A percentile compares a stretch with the other conserved stretches of the same genome.
These are phyloP conservation scores for Gossypium thurberi DNA, from an alignment of 345 rosid species.

Conservation along the genomic window DNA sequence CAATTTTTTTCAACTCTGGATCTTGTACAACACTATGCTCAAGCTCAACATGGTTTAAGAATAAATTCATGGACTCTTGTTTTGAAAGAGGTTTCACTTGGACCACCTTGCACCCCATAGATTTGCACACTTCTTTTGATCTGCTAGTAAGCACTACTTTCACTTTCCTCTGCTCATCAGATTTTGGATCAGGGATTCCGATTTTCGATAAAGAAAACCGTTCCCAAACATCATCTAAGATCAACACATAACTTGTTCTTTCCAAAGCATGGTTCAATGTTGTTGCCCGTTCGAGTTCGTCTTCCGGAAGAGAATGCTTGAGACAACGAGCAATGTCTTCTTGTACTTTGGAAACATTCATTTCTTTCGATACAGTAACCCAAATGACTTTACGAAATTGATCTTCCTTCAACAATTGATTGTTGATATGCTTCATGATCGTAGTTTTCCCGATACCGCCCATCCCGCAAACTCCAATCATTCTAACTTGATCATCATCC, in stretches of 20 bases:
- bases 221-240: slow-evolving; percentile 20
- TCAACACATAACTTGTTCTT: neutral
- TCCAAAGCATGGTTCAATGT: neutral
- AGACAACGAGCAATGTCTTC: neutral
- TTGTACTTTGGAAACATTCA: neutral
- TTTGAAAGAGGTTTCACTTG: slow-evolving; percentile 13
- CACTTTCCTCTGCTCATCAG: neutral
- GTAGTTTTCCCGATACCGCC: neutral
- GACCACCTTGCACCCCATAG: slow-evolving; percentile 7
- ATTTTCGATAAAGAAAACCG: slow-evolving; percentile 1
- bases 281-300: neutral
- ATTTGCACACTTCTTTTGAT: slow-evolving; percentile 3
- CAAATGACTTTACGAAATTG: neutral
- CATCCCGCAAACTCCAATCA: slow-evolving; percentile 1
- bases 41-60: slow-evolving; percentile 2
- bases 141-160: slow-evolving; percentile 10
- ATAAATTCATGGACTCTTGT: slow-evolving; percentile 17
- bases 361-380: neutral
- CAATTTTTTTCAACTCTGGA: neutral
- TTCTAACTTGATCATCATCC: neutral
- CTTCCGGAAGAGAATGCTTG: neutral
- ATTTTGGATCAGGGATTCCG: slow-evolving; percentile 12
- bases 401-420: slow-evolving; percentile 2
- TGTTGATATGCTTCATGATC: neutral
- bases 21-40: neutral